Evolutionary conservation across 352 stramenopile genomes (phyloP), one percentile per base, ranked within the genome.

Genomic region (Peronospora belbahrii): DNA sequence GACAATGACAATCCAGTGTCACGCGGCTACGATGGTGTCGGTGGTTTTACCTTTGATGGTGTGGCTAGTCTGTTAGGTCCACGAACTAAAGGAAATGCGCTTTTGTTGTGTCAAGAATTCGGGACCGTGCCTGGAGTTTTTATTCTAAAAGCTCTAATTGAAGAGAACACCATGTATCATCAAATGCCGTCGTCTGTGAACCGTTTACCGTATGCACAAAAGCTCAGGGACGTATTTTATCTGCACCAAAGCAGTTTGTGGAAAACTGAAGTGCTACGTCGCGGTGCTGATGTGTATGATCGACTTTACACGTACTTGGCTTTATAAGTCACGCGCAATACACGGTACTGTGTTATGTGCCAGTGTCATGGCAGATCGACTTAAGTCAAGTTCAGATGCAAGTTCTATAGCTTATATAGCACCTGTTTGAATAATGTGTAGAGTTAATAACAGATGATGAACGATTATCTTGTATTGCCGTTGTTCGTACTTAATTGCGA

Each of bases 181-280:
- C 50, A 79, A 27, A 62, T 46, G 3, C 55, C 67, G 5, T 65
- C 63, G 14, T 36, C 51, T 25, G 61, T 53, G 9, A 62, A 53
- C 8, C 71, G 71, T 7, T 58, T 90, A 37, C 63, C 64, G 37
- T 84, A 70, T 25, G 75, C 74, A 0, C 58, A 88, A 47, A 62
- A 70, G 34, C 66, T 88, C 9, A 74, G 74, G 31, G 74, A 91
- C 33, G 68, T 72, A 38, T 91, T 88, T 67, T 91, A 91, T 47
- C 39, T 91, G 25, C 73, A 91, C 44, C 59, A 70, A 23, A 85
- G 74, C 30, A 48, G 35, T n/a, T 58, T 50, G 4, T 90, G 79
- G 79, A 88, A 87, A 49, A 44, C 32, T 10, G 56, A 69, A 8
- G 65, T 90, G 18, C 43, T 86, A 14, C 38, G 46, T 42, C 75